Evolutionary conservation across 2,329 filamentous ascomycete species (phyloP), one percentile per base, ranked within the genome.

Genomic region (Penicillium concentricum): DNA sequence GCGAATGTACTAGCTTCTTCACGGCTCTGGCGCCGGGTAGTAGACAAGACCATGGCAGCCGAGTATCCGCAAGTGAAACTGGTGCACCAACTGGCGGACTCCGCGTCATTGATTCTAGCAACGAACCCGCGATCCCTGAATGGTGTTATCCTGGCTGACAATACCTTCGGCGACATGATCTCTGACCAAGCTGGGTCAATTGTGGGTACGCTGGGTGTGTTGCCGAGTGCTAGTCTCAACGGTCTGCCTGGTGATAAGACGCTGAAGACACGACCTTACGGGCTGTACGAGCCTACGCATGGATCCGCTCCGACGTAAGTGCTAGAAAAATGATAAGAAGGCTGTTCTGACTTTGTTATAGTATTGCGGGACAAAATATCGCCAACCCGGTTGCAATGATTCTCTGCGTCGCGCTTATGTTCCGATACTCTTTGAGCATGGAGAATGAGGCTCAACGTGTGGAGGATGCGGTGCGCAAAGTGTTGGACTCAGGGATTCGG

Each of bases 261-360:
- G 2, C 43, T 64, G 18, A 89, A 90, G 78, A 84, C 82, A 65
- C 87, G 84, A 71, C 89, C 90, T 72, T 93, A 92, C 72, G 92
- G 91, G 55, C 90, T 96, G 66, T 97, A 95, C 74, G 92, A 97
- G 82, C 92, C 92, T 9, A 96, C 96, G 61, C 92, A 97, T 76
- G 92, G 74, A 15, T 75, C 73, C 34, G 74, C 71, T n/a, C 72
- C 74, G 32, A 70, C 64, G 70, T 75, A 62, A 58, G 71, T 66
- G 16, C 22, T 12, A 20, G 34, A 39, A 15, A 32, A 2, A 28
- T 34, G 13, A 10, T 10, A 15, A 5, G 1, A 28, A 13, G 9
- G 13, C 24, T 3, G 2, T 30, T 22, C 59, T 65, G 16, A 65
- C 24, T 18, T 5, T n/a, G 5, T 12, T 30, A n/a, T 44, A 91